A percentile compares a stretch with the other conserved stretches of the same genome.
Evolutionary conservation across 805 yeast species (phyloP).

Genomic region (Wickerhamiella sorbophila): DNA sequence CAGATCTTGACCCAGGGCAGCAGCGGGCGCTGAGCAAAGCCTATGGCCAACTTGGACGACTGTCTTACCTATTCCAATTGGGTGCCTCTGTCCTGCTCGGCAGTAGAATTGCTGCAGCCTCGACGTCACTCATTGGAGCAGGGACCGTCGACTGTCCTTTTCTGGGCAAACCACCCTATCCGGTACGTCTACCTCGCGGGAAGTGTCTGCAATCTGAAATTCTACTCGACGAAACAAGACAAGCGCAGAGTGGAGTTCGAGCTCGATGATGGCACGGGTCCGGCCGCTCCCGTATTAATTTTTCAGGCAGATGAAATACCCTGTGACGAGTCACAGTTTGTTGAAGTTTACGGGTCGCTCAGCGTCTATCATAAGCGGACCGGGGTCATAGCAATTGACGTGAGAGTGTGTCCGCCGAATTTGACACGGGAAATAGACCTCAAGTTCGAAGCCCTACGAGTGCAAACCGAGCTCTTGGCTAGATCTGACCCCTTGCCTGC

Average conservation of each 20-base stretch:
- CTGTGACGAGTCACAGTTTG: neutral
- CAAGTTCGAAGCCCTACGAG: neutral
- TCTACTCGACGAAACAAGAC: too few species aligned
- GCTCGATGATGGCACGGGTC: slow-evolving; percentile 1
- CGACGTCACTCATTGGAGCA: neutral
- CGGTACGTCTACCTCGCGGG: neutral
- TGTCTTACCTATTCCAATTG: neutral
- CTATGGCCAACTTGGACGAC: neutral
- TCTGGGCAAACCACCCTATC: neutral
- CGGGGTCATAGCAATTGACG: neutral
- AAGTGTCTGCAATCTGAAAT: too few species aligned
- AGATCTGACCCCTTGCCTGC: neutral
- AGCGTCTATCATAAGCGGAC: neutral
- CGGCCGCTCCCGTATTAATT: neutral
- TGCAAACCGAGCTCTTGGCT: neutral
- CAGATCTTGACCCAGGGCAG: too few species aligned
- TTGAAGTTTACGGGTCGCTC: neutral
- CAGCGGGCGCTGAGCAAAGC: too few species aligned
- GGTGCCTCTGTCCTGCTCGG: slow-evolving; percentile 1
- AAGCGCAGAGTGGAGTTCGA: neutral
- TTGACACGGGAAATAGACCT: neutral
- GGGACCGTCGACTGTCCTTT: neutral
- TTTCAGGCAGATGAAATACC: neutral
- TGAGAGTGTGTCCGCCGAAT: neutral
- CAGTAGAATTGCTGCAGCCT: neutral